Evolutionary conservation across 306 rosid species (phyloP), one percentile per base, ranked within the genome.

Genomic region (Cicer bijugum): DNA sequence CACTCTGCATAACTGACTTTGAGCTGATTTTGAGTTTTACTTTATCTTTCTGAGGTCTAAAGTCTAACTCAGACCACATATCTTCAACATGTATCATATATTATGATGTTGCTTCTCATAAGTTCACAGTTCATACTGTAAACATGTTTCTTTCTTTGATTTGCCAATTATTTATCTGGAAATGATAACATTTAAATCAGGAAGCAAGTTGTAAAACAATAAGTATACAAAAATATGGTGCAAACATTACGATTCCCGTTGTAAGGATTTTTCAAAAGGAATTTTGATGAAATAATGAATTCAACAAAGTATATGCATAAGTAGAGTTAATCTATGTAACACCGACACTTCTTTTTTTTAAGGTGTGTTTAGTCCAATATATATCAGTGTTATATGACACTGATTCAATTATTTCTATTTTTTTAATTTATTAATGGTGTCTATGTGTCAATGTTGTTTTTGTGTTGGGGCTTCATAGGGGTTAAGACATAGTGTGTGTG

Each of bases 11-110:
- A 38, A 14, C 87, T 63, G 74, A 40, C 69, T 75, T 82, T 7
- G 82, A 71, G 72, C 79, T 44, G 63, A 71, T 83, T 83, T 74
- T 83, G 84, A 63, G 73, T 59, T 87, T 44, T 87, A 78, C 56
- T 79, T 73, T 37, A 60, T 86, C 74, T 69, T 86, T 80, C 65
- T 70, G 17, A 69, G 84, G 72, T 44, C 72, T 52, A 3, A 17
- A 1, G 52, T 80, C 88, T 72, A 82, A 66, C 75, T 83, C 78
- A 78, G 70, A 77, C 75, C 81, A 89, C 90, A 84, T 90, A 46
- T 75, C 84, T 75, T 89, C 82, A 85, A 45, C 69, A 60, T 68
- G 71, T 80, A 72, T 8, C 15, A 40, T 71, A 47, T 40, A 67
- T 57, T 77, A 58, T 68, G 73, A 67, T 79, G 75, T 78, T 72